phyloP scores from a whole-genome alignment of 2,329 filamentous ascomycete genomes.

The Aspergillus fumigatiaffinis region DNA sequence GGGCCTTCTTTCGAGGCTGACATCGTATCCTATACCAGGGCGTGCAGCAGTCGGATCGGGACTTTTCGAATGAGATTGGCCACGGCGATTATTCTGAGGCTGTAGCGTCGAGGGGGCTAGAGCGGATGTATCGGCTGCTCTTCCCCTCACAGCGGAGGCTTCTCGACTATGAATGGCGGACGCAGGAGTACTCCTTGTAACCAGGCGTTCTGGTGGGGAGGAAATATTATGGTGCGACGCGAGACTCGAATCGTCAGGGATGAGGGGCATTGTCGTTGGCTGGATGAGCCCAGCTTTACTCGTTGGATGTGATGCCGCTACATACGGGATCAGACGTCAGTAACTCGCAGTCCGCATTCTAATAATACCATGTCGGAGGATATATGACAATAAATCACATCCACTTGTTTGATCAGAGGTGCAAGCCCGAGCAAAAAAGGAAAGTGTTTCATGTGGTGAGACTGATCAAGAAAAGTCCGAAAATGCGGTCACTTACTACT shows the following conservation, averaged over 20 bases:
- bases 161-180: constrained; percentile 42
- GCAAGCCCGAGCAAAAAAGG: neutral
- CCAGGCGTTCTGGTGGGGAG: constrained; percentile 36
- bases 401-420: neutral
- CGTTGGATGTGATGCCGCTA: constrained; percentile 37
- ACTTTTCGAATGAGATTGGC: constrained; percentile 42
- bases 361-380: neutral
- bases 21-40: constrained; percentile 34
- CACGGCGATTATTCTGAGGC: constrained; percentile 31
- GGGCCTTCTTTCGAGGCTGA: constrained; percentile 37
- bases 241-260: constrained; percentile 36
- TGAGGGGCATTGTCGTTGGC: constrained; percentile 37
- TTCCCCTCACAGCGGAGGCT: constrained; percentile 41
- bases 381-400: neutral
- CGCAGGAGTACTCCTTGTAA: constrained; percentile 34
- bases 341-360: neutral
- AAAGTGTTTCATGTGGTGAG: constrained; percentile 1
- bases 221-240: constrained; percentile 36
- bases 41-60: constrained; percentile 35
- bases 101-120: constrained; percentile 34
- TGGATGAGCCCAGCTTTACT: constrained; percentile 37
- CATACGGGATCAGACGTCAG: neutral
- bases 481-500: constrained; percentile 20
- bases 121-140: constrained; percentile 34
- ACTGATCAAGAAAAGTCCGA: constrained; percentile 1